Evolutionary conservation across 2,329 filamentous ascomycete species (phyloP), one percentile per base, ranked within the genome.

Genomic region (Talaromyces sp.): DNA sequence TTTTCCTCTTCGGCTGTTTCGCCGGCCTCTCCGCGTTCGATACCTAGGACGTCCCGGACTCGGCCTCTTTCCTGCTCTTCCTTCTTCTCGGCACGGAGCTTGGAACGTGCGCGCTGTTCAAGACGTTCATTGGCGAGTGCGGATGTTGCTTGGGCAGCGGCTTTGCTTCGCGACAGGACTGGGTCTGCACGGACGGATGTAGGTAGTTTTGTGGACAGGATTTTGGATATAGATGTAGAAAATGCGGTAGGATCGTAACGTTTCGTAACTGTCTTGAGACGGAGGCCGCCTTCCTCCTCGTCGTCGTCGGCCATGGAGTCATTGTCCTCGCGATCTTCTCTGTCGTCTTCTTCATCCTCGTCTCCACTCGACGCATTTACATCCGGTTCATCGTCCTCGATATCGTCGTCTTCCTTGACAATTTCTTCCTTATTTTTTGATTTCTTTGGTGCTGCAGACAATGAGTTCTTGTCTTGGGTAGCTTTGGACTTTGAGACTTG

Each of bases 231-330:
- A 60, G 93, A 97, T 1, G 90, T 96, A 27, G 94, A 92, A 77
- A 99, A 98, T 61, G 92, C 93, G 68, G 85, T 83, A 2, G 95
- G 93, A 78, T 99, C 94, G 79, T 97, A 96, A 74, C 93, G 90
- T 80, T 98, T 98, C 13, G 78, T 70, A 10, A 78, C 68, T 67
- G 70, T 75, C 31, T 72, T 76, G 49, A 75, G 73, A 60, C 80
- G 79, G 65, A 74, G 75, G 56, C 78, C 78, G 60, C 75, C 74
- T 8, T 75, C 76, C 3, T 78, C 74, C 10, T 63, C 47, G 49
- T 58, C 58, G 8, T 63, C 49, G n/a, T 41, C 62, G 19, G 39
- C 31, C 35, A 35, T 35, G 37, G 35, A 52, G 27, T 58, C 41
- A 11, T 60, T 54, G 37, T 66, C 64, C 7, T 62, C 49, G 13